A percentile compares a stretch with the other conserved stretches of the same genome.
Conservation (phyloP, 139 green algal genomes). For the Chlamydomonas sphaeroides region DNA sequence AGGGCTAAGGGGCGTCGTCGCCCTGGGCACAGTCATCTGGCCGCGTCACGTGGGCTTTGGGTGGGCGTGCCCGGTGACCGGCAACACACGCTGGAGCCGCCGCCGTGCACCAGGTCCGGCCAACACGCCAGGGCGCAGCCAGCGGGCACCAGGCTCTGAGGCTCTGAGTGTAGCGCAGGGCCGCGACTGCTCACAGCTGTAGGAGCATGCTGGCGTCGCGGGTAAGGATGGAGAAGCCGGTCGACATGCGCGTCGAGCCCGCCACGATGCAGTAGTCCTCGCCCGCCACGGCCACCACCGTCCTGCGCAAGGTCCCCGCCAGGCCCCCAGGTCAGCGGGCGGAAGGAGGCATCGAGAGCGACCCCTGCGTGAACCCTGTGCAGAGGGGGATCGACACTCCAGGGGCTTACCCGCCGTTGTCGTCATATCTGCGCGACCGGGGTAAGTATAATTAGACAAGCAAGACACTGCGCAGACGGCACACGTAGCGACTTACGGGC, state of each 20-base stretch:
- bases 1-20: too few relatives aligned
- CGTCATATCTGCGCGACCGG: constrained; percentile 66
- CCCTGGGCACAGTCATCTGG: too few relatives aligned
- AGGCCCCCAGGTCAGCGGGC: too few relatives aligned
- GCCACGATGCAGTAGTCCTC: constrained; percentile 97
- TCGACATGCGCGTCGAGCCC: constrained; percentile 92
- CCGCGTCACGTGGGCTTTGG: too few relatives aligned
- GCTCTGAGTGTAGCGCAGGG: too few relatives aligned
- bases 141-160: too few relatives aligned
- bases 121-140: background rate
- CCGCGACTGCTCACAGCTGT: constrained; percentile 86
- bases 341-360: too few relatives aligned
- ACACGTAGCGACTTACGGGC: constrained; percentile 61
- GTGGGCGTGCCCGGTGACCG: too few relatives aligned
- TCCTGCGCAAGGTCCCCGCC: constrained; percentile 66
- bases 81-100: too few relatives aligned
- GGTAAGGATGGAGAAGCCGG: constrained; percentile 96
- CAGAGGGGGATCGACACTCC: too few relatives aligned
- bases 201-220: constrained; percentile 85
- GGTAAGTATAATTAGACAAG: background rate
- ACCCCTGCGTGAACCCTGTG: too few relatives aligned
- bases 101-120: too few relatives aligned
- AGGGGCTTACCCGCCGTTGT: constrained; percentile 76
- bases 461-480: background rate
- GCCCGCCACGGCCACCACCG: constrained; percentile 91